Base-by-base conservation (phyloP, 768 basidiomycete species). In the Gloeopeniophorella convolvens region DNA sequence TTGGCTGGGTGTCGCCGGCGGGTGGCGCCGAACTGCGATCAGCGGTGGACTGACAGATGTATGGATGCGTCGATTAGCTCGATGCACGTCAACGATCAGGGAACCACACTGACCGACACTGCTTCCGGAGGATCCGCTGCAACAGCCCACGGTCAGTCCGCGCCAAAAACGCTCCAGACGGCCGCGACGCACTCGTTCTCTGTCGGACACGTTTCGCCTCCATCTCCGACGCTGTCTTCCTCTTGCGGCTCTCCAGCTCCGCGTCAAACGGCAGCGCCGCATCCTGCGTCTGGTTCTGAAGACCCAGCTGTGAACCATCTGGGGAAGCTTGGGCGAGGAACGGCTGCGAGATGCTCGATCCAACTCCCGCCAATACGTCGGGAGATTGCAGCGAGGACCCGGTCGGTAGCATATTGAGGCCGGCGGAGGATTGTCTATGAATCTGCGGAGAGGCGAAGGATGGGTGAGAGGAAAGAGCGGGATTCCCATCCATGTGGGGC, bases 181-280 rank as follows among this genome's bases (percentile, higher is more conserved):
- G 24, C 15, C 24, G 27, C 43, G 49, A 62, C 78, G 63, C 55
- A 85, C 88, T 85, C 59, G 75, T 86, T 69, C 81, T 89, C 65
- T 82, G 76, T 59, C 84, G 76, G 42, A 68, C 79, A 59, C 88
- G 77, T 65, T 91, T 91, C 40, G 68, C 73, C 40, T 86, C 83
- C 24, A 66, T 67, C 51, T 85, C 84, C 45, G 61, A 71, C 41
- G 82, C 80, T 55, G 83, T 68, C 64, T 88, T 89, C 54, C 88
- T 75, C 63, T 90, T 91, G 55, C 80, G 72, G 15, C 74, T 77
- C 48, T 82, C 79, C n/a, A 65, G 56, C 47, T 87, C 85, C 52
- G 72, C 72, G 45, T 88, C 85, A 43, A 79, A 64, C 11, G 58
- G 15, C n/a, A 51, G 21, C 2, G 30, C 12, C 4, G 33, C 42